These are phyloP conservation scores for Diaporthe velutina DNA, from an alignment of 2,329 filamentous ascomycete species.

Conservation along the genomic window DNA sequence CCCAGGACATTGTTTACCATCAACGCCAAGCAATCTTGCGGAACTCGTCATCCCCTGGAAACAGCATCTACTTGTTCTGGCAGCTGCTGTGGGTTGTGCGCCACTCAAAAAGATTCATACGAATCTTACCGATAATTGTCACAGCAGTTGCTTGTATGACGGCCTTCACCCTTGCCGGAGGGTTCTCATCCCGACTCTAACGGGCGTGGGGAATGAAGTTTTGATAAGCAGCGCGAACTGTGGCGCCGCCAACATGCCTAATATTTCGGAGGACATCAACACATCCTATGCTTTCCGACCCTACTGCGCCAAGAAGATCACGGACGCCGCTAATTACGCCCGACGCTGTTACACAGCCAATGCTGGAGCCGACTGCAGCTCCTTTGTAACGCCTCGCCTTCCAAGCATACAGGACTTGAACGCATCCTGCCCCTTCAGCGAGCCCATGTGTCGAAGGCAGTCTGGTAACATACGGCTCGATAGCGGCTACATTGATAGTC, in stretches of 20 bases:
- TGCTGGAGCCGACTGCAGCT: background rate
- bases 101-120: background rate
- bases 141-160: background rate
- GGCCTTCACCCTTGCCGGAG: background rate
- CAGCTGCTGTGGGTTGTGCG: background rate
- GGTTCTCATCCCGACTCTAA: background rate
- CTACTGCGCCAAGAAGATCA: background rate
- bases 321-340: background rate
- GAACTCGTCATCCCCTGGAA: background rate
- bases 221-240: background rate
- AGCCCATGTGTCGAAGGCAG: background rate
- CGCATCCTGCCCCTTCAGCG: background rate
- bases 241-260: background rate
- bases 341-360: background rate
- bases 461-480: background rate
- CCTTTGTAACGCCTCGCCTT: background rate
- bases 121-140: background rate
- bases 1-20: background rate
- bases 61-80: background rate
- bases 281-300: background rate
- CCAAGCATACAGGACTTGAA: background rate
- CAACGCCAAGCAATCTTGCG: background rate
- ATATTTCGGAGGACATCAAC: background rate
- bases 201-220: background rate
- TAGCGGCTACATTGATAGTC: background rate